phyloP scores from a whole-genome alignment of 202 grass and related monocot genomes.

The Dendrocalamus latiflorus region DNA sequence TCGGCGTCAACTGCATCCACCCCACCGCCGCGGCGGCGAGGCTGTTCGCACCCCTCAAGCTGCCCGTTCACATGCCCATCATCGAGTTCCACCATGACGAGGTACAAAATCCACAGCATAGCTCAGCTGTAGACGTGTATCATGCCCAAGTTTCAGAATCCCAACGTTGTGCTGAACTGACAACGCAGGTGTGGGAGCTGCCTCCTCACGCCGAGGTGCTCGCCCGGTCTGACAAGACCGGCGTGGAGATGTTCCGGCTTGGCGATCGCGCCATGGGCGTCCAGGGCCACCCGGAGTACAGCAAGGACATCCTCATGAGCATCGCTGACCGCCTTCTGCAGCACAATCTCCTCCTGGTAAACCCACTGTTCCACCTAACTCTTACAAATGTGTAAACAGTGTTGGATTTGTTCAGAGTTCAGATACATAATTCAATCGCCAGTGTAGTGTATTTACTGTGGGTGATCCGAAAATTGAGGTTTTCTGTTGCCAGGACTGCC shows the following conservation, averaged over 20 bases:
- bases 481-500: slow-evolving; percentile 37
- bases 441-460: background rate
- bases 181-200: slow-evolving; percentile 60
- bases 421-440: background rate
- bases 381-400: no score
- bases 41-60: slow-evolving; percentile 58
- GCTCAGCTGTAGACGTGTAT: background rate
- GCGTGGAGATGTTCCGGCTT: no score
- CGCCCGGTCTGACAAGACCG: slow-evolving; percentile 67
- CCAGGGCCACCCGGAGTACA: no score
- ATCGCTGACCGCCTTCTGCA: slow-evolving; percentile 73
- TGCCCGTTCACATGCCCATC: slow-evolving; percentile 78
- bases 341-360: slow-evolving; percentile 67
- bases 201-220: slow-evolving; percentile 64
- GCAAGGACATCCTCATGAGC: no score
- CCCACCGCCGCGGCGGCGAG: slow-evolving; percentile 58
- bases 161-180: background rate
- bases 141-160: background rate
- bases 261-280: no score
- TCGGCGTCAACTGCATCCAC: slow-evolving; percentile 89
- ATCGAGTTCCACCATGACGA: slow-evolving; percentile 96
- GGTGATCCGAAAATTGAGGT: background rate
- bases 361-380: background rate
- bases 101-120: background rate
- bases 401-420: background rate